Evolutionary conservation across 805 yeast genomes (phyloP).

Genomic region (Saitoella complicata): DNA sequence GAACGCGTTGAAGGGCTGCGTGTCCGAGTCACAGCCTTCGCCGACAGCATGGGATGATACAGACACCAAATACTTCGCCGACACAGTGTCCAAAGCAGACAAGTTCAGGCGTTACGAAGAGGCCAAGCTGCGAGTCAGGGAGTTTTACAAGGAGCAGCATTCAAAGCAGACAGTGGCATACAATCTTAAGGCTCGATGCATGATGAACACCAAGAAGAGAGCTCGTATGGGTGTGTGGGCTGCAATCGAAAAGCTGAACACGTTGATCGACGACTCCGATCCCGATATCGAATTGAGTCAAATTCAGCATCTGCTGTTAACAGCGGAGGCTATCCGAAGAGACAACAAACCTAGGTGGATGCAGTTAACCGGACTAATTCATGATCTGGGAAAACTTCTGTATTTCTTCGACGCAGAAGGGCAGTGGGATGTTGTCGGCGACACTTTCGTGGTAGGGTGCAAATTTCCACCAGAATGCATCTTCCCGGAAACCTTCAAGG

Average conservation of each 20-base stretch:
- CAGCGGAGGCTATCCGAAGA: conserved; percentile 55
- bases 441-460: conserved; percentile 64
- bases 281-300: conserved; percentile 64
- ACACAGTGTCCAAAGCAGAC: background rate
- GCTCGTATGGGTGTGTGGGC: conserved; percentile 62
- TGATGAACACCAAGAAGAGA: conserved; percentile 49
- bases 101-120: conserved; percentile 49
- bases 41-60: no score
- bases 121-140: conserved; percentile 51
- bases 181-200: conserved; percentile 53
- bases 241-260: conserved; percentile 44
- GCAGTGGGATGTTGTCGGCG: conserved; percentile 73
- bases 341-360: conserved; percentile 63
- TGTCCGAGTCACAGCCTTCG: no score
- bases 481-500: conserved; percentile 41
- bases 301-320: conserved; percentile 59
- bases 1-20: no score
- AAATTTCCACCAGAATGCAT: conserved; percentile 43
- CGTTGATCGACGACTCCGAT: conserved; percentile 52
- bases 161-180: conserved; percentile 55
- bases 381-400: conserved; percentile 52
- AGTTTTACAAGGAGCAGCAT: conserved; percentile 53
- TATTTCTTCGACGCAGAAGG: conserved; percentile 59
- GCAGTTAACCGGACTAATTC: conserved; percentile 56
- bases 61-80: no score